Base-by-base conservation (phyloP, 1,139 yeast species). In the Scheffersomyces insectosa region DNA sequence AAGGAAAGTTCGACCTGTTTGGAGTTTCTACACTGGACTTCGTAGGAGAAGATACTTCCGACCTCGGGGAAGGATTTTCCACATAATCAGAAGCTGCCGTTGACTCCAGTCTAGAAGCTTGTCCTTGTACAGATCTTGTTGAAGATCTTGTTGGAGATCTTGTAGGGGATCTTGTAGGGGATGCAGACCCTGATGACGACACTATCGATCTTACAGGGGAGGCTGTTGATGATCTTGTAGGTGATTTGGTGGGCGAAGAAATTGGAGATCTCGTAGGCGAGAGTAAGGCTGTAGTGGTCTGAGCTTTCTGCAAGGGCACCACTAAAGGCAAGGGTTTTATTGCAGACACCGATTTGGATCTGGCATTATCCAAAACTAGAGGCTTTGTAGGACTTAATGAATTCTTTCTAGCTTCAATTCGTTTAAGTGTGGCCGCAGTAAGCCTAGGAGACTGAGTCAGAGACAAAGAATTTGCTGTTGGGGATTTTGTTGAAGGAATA, bases 381-480 rank as follows among this genome's bases (percentile, higher is more conserved):
- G 42, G 40, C 31, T 43, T 40, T 10, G 40, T 36, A 4, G 48
- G 48, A 29, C 48, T 45, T n/a, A 16, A 25, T 3, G 42, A 28
- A 5, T 36, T 37, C 14, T 41, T 39, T 6, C 39, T 57, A 29
- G 69, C 64, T 46, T 65, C 72, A 5, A 67, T 52, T 38, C 74
- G 48, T 39, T 59, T 66, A 31, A 66, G 51, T 1, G 72, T 68
- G 4, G 73, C 73, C 11, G 57, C 50, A 0, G 69, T 54, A 12
- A 60, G 49, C 32, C 55, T 54, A 1, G 63, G 60, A 3, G 57
- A 48, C 4, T 58, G 54, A n/a, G 32, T 29, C 2, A 32, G 25
- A 3, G 30, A 8, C n/a, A 16, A 29, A 9, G 31, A 28, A 10
- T 27, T 28, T 11, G 37, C 25, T n/a, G 35, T 30, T 25, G 28